phyloP scores from a whole-genome alignment of 1,139 yeast species.

The Pichia inconspicua region DNA sequence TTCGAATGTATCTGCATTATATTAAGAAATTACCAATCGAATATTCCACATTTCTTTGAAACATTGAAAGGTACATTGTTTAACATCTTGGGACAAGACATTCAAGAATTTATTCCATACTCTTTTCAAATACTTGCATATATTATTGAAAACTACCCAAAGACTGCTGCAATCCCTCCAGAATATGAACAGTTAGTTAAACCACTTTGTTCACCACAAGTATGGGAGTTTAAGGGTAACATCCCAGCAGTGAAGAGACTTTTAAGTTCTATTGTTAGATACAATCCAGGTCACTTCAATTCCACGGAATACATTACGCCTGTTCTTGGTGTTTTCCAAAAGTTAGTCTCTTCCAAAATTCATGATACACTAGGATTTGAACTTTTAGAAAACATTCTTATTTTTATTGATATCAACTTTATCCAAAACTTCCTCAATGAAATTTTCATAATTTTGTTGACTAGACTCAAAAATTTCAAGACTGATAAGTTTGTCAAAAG shows the following conservation, averaged over 20 bases:
- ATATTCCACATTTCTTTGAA: slow-evolving; percentile 41
- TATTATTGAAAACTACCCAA: slow-evolving; percentile 59
- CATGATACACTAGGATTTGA: slow-evolving; percentile 84
- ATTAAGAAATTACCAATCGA: slow-evolving; percentile 42
- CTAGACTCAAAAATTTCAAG: slow-evolving; percentile 70
- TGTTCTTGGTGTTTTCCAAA: slow-evolving; percentile 92
- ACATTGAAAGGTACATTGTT: slow-evolving; percentile 61
- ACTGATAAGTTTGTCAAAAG: slow-evolving; percentile 77
- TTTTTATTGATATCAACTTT: slow-evolving; percentile 43
- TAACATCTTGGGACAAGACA: slow-evolving; percentile 67
- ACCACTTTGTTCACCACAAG: slow-evolving; percentile 78
- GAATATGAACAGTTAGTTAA: slow-evolving; percentile 59
- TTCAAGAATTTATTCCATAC: slow-evolving; percentile 91
- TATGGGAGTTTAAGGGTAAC: slow-evolving; percentile 92
- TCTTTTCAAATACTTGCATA: slow-evolving; percentile 81
- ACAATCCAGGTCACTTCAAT: slow-evolving; percentile 48
- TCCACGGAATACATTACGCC: slow-evolving; percentile 51
- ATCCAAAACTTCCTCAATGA: slow-evolving; percentile 58
- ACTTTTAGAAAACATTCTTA: slow-evolving; percentile 60
- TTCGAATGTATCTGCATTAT: slow-evolving; percentile 84
- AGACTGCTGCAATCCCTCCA: slow-evolving; percentile 44
- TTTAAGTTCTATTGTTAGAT: slow-evolving; percentile 60
- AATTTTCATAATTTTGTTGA: slow-evolving; percentile 66
- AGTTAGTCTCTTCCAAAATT: slow-evolving; percentile 73
- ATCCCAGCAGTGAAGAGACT: slow-evolving; percentile 87